Conservation (phyloP, 306 rosid genomes). For the Dryas octopetala region DNA sequence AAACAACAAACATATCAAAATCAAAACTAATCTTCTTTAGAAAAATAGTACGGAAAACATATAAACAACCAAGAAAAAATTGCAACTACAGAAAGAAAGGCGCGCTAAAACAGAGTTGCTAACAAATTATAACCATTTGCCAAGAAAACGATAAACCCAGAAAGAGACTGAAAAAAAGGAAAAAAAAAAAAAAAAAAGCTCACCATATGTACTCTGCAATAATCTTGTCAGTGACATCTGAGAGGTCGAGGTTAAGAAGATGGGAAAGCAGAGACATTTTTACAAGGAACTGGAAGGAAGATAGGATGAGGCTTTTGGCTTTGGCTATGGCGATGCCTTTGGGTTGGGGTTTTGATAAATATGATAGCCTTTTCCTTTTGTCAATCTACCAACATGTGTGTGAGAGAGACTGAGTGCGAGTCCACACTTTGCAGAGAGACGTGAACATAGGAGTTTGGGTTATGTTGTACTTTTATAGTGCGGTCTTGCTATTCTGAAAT, state of each 20-base stretch:
- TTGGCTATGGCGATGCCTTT: not conserved
- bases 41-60: not conserved
- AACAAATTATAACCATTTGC: too few relatives aligned
- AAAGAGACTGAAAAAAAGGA: not conserved
- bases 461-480: not conserved
- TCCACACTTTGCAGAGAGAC: not conserved
- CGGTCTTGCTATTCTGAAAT: not conserved
- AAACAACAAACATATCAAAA: not conserved
- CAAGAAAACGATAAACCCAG: too few relatives aligned
- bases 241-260: conserved; percentile 54
- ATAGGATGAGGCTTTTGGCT: not conserved
- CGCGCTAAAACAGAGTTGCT: too few relatives aligned
- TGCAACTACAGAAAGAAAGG: too few relatives aligned
- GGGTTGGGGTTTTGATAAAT: not conserved
- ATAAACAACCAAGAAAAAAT: not conserved
- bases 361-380: too few relatives aligned
- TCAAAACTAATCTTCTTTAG: not conserved
- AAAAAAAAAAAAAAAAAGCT: conserved; percentile 7
- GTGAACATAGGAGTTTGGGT: not conserved
- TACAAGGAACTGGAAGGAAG: not conserved
- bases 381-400: too few relatives aligned
- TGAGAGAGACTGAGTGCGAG: not conserved
- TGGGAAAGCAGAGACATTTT: conserved; percentile 8
- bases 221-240: conserved; percentile 41
- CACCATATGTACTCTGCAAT: conserved; percentile 79